These are phyloP conservation scores for Mayamaea pseudoterrestris DNA, from an alignment of 108 stramenopile species.

Conservation along the genomic window DNA sequence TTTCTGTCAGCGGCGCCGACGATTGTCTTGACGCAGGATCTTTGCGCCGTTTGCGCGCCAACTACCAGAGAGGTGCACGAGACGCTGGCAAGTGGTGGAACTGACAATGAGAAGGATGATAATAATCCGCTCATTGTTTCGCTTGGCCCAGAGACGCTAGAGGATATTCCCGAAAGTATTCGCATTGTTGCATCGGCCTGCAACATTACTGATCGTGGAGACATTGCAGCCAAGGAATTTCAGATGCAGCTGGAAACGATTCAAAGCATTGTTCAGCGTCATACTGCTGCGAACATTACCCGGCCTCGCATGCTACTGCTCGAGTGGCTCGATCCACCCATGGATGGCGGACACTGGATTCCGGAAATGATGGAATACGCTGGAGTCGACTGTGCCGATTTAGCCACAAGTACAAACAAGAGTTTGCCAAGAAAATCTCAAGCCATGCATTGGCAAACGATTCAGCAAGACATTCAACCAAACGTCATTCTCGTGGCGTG, in stretches of 20 bases:
- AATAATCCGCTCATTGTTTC: constrained; percentile 14
- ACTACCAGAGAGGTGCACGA: constrained; percentile 32
- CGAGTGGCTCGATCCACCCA: constrained; percentile 89
- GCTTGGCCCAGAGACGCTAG: constrained; percentile 57
- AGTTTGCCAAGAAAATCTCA: constrained; percentile 28
- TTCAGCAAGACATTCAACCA: constrained; percentile 44
- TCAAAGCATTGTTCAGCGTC: constrained; percentile 7
- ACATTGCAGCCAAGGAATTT: constrained; percentile 21
- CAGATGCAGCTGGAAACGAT: constrained; percentile 15
- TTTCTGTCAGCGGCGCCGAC: constrained; percentile 39
- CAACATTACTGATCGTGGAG: constrained; percentile 40
- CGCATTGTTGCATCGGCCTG: constrained; percentile 46
- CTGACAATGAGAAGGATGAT: no score
- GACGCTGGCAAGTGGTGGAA: constrained; percentile 7
- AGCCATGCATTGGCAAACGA: constrained; percentile 38
- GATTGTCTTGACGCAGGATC: constrained; percentile 78
- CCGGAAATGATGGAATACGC: constrained; percentile 75
- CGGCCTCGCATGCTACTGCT: constrained; percentile 51
- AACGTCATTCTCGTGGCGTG: constrained; percentile 78
- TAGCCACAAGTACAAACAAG: constrained; percentile 4
- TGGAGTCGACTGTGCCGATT: constrained; percentile 33
- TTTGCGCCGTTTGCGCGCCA: constrained; percentile 84
- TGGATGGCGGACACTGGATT: constrained; percentile 88
- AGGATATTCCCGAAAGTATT: constrained; percentile 59
- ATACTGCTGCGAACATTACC: not conserved